These are phyloP conservation scores for Austroboletus eburneus DNA, from an alignment of 768 basidiomycete genomes.

Conservation along the genomic window DNA sequence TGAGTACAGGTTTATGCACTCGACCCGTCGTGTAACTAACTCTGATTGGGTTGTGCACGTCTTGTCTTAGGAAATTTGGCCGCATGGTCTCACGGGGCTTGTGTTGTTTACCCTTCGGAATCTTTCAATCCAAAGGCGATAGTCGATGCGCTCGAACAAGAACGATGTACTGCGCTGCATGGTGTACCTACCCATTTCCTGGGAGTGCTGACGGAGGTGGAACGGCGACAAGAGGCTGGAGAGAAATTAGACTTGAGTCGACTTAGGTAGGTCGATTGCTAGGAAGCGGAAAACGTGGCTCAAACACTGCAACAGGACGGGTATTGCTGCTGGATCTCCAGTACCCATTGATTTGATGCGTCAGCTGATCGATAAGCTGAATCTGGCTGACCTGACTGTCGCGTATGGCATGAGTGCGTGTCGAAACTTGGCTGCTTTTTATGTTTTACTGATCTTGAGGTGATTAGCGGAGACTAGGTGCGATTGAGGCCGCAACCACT, in stretches of 20 bases:
- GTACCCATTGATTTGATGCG: conserved; percentile 80
- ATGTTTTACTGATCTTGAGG: conserved; percentile 4
- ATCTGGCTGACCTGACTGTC: conserved; percentile 66
- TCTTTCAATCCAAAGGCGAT: conserved; percentile 60
- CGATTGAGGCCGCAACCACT: not conserved
- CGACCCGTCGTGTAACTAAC: conserved; percentile 9
- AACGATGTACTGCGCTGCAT: conserved; percentile 74
- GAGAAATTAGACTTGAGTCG: conserved; percentile 44
- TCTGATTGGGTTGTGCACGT: conserved; percentile 38
- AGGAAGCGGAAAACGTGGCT: not conserved
- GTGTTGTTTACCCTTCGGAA: conserved; percentile 71
- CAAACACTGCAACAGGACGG: conserved; percentile 48
- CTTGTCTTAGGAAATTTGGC: conserved; percentile 80
- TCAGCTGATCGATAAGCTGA: conserved; percentile 60
- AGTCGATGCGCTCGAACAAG: conserved; percentile 64
- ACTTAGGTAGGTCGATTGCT: conserved; percentile 44
- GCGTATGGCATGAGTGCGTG: conserved; percentile 86
- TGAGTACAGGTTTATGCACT: conserved; percentile 43
- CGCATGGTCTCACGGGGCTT: conserved; percentile 69
- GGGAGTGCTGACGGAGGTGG: conserved; percentile 65
- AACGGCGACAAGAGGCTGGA: conserved; percentile 45
- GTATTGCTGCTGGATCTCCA: conserved; percentile 77
- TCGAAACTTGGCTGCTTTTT: not conserved
- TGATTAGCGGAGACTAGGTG: conserved; percentile 69
- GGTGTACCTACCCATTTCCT: conserved; percentile 86